Percentiles rank a stretch among this genome's conserved stretches.
These are phyloP conservation scores for Jackrogersella minutella DNA, from an alignment of 495 filamentous ascomycete genomes.

Conservation along the genomic window DNA sequence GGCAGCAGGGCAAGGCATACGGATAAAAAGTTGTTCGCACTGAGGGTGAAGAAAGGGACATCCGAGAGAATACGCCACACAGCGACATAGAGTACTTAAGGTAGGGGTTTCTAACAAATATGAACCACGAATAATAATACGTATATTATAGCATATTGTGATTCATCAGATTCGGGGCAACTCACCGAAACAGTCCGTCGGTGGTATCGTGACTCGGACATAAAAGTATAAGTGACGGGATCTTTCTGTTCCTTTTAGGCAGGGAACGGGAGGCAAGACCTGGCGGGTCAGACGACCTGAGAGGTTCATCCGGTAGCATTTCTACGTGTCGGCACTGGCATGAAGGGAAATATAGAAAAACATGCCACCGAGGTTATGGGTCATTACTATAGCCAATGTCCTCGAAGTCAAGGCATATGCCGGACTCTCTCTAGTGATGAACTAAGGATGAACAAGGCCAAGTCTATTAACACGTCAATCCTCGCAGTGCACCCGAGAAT, in stretches of 20 bases:
- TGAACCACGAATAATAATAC: conserved; percentile 21
- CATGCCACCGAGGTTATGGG: conserved; percentile 18
- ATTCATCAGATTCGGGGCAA: conserved; percentile 29
- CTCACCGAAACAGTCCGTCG: conserved; percentile 25
- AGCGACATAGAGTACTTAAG: conserved; percentile 18
- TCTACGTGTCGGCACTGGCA: conserved; percentile 14
- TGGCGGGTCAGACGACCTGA: conserved; percentile 8
- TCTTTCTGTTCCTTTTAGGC: neutral
- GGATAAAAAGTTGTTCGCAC: conserved; percentile 6
- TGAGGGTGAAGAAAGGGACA: conserved; percentile 5
- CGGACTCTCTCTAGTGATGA: conserved; percentile 7
- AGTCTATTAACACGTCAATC: conserved; percentile 26
- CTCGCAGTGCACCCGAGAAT: conserved; percentile 33
- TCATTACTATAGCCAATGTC: conserved; percentile 4
- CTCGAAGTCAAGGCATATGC: conserved; percentile 19
- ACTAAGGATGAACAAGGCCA: conserved; percentile 15
- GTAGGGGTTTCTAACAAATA: conserved; percentile 15
- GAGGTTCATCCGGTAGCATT: conserved; percentile 11
- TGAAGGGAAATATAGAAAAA: conserved; percentile 14
- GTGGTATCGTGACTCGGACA: conserved; percentile 32
- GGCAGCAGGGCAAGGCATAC: neutral
- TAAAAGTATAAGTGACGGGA: conserved; percentile 27
- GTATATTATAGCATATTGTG: conserved; percentile 28
- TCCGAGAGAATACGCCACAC: conserved; percentile 21
- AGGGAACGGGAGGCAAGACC: conserved; percentile 4